A percentile compares a stretch with the other conserved stretches of the same genome.
These are phyloP conservation scores for Lecanosticta acicola DNA, from an alignment of 2,329 filamentous ascomycete genomes.

Conservation along the genomic window DNA sequence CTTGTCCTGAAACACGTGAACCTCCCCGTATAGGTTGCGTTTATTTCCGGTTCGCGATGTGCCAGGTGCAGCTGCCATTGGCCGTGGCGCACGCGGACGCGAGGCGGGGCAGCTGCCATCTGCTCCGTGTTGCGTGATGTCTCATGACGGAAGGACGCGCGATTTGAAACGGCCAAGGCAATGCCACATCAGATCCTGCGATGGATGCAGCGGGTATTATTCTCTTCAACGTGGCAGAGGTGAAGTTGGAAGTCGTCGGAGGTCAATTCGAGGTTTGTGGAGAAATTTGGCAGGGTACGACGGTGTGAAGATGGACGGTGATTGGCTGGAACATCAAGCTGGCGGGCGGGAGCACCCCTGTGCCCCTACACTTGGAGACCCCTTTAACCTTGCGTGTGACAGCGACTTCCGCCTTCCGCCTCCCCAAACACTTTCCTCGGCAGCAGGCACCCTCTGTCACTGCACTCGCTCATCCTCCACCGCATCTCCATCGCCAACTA, in stretches of 20 bases:
- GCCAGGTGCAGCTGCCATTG: neutral
- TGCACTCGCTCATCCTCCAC: constrained; percentile 6
- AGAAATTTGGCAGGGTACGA: constrained; percentile 2
- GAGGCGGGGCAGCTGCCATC: neutral
- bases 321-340: neutral
- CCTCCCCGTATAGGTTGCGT: neutral
- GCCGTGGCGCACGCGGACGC: no score
- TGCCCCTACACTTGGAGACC: no score
- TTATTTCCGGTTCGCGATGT: no score
- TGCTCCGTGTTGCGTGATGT: neutral
- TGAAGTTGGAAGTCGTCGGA: constrained; percentile 4
- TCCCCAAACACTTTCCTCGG: constrained; percentile 6
- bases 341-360: constrained; percentile 3
- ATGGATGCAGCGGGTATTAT: no score
- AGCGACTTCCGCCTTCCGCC: no score
- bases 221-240: no score
- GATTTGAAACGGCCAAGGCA: neutral
- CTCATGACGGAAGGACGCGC: neutral
- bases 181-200: no score
- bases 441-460: constrained; percentile 8
- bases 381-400: no score
- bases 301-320: neutral
- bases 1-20: neutral
- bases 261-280: constrained; percentile 8
- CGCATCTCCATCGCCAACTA: constrained; percentile 4